phyloP scores from a whole-genome alignment of 2,329 filamentous ascomycete species.

The Aschersonia sp. region DNA sequence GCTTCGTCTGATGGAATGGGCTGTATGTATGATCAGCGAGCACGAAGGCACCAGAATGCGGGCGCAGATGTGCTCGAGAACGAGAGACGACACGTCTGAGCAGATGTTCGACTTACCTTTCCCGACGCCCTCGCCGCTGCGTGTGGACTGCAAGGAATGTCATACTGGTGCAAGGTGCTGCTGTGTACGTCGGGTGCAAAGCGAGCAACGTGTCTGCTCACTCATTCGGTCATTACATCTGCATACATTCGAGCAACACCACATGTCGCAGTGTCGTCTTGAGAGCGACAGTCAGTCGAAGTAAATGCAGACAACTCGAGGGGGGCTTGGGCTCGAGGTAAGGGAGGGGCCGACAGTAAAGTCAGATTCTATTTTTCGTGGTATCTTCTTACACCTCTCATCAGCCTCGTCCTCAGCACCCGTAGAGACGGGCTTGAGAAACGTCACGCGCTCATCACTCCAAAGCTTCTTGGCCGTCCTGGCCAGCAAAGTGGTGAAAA shows the following conservation, averaged over 20 bases:
- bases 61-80: too few species aligned
- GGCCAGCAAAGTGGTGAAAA: conserved; percentile 60
- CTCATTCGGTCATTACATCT: background rate
- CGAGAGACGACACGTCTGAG: too few species aligned
- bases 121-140: conserved; percentile 43
- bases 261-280: too few species aligned
- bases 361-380: background rate
- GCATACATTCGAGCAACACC: background rate
- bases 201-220: conserved; percentile 43
- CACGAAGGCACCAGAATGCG: too few species aligned
- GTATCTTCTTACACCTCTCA: conserved; percentile 37
- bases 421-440: conserved; percentile 73
- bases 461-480: conserved; percentile 38
- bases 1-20: conserved; percentile 33
- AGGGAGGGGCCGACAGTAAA: background rate
- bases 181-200: conserved; percentile 36
- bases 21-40: conserved; percentile 13
- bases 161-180: conserved; percentile 56
- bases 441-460: conserved; percentile 37
- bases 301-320: background rate
- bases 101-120: conserved; percentile 17
- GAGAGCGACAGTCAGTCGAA: background rate
- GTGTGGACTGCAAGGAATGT: conserved; percentile 65
- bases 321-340: background rate
- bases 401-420: conserved; percentile 58